A percentile compares a stretch with the other conserved stretches of the same genome.
Conservation (phyloP, 73 alveolate species). For the Paraurostyla sp. region DNA sequence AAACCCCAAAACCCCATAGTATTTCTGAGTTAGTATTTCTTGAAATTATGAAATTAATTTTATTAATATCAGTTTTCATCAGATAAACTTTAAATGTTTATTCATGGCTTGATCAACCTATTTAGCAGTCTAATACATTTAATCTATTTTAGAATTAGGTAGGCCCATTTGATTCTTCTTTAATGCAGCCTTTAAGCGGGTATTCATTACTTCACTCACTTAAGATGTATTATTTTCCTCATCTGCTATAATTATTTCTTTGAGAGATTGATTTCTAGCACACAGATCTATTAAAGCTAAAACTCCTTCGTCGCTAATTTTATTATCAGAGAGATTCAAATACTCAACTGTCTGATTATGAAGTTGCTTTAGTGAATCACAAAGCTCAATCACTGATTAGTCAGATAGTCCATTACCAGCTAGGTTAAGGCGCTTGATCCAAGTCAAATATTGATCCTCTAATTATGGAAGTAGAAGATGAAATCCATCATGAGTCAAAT, state of each 20-base stretch:
- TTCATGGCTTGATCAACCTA: conserved; percentile 26
- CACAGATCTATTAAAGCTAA: conserved; percentile 9
- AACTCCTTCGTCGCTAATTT: conserved; percentile 25
- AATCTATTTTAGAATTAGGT: conserved; percentile 17
- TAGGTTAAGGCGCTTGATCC: conserved; percentile 36
- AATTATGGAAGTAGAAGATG: conserved; percentile 46
- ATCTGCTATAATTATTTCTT: background rate
- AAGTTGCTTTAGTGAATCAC: conserved; percentile 36
- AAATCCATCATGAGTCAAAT: conserved; percentile 50
- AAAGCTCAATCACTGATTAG: conserved; percentile 33
- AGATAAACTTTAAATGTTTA: background rate
- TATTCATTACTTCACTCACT: background rate
- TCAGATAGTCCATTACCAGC: conserved; percentile 63
- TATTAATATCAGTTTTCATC: no score
- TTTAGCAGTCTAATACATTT: conserved; percentile 36
- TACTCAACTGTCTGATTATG: conserved; percentile 48
- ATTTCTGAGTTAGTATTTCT: no score
- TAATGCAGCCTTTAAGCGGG: background rate
- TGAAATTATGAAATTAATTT: no score
- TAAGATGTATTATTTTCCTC: no score
- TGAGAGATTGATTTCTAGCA: background rate
- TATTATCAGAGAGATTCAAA: conserved; percentile 58
- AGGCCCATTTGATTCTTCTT: conserved; percentile 27
- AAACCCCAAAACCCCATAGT: no score
- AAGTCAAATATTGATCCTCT: conserved; percentile 33